Base-by-base conservation (phyloP, 768 basidiomycete genomes). In the Lactifluus hygrophoroides region DNA sequence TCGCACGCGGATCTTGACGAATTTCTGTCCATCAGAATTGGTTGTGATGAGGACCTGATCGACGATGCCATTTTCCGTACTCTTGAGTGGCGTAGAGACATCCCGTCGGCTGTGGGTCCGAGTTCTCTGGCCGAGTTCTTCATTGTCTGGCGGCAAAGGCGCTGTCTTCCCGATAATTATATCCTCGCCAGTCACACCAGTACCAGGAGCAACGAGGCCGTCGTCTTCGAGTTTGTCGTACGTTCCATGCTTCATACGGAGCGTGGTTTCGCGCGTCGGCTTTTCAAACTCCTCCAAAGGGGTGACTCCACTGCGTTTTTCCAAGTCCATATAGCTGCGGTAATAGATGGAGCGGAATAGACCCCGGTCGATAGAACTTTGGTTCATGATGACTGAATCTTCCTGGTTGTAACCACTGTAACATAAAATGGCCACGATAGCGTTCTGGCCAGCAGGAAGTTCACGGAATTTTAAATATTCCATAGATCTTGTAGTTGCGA, bases 331-430 rank as follows among this genome's bases (percentile, higher is more conserved):
- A 69, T 97, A 97, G 67, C 93, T 93, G 66, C 96, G 84, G 71
- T 97, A 98, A 72, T 98, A 99, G 67, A 99, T 90, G 77, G 93
- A 95, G 37, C 95, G 84, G 87, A 99, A 99, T 30, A 99, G 80
- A 58, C 96, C 95, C 58, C 96, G 90, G 69, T 99, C 95, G 65
- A 99, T 90, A 27, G 96, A 95, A 66, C 90, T 93, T 74, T 99
- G 96, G 71, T 98, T 98, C 95, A 99, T 97, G 75, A 99, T 98
- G 74, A 99, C 96, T 62, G 96, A 99, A 80, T 99, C 96, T 82
- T 98, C 96, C 74, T 99, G 96, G 71, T 99, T 99, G 75, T 99
- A 99, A 48, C 95, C 95, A 66, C 94, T 97, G 74, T 99, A 99
- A 69, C 94, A 97, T 55, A 98, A 77, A 67, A 99, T 98, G 13